These are phyloP conservation scores for Rhodotorula taiwanensis DNA, from an alignment of 768 basidiomycete genomes.

Conservation along the genomic window DNA sequence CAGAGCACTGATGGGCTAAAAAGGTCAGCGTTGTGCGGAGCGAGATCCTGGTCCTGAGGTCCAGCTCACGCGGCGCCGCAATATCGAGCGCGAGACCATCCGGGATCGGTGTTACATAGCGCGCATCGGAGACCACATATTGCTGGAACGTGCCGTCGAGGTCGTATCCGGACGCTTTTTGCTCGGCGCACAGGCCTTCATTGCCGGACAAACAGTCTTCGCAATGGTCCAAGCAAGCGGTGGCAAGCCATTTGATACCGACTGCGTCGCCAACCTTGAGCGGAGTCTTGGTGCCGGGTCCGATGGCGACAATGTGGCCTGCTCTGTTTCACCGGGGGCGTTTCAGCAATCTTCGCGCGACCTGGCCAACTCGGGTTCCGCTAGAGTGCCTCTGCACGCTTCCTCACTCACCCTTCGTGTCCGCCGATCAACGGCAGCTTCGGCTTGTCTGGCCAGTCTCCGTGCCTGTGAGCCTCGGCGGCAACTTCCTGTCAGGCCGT, in stretches of 20 bases:
- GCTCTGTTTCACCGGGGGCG: too few species aligned
- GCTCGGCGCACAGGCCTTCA: not conserved
- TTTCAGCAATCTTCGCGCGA: too few species aligned
- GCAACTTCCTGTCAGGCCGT: not conserved
- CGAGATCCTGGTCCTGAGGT: not conserved
- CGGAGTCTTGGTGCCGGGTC: slow-evolving; percentile 32
- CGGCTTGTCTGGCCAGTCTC: not conserved
- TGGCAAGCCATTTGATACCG: not conserved
- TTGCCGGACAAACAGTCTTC: not conserved
- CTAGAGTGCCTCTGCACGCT: too few species aligned
- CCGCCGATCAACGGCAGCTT: slow-evolving; percentile 54
- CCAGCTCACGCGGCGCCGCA: slow-evolving; percentile 45
- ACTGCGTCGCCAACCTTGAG: not conserved
- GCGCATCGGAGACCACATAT: slow-evolving; percentile 54
- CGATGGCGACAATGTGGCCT: slow-evolving; percentile 72
- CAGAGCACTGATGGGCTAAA: slow-evolving; percentile 53
- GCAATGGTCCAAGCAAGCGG: not conserved
- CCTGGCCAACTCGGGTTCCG: too few species aligned
- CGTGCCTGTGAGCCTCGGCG: not conserved
- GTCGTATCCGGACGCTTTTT: not conserved
- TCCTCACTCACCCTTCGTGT: slow-evolving; percentile 57
- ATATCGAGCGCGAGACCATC: slow-evolving; percentile 52
- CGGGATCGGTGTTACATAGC: slow-evolving; percentile 73
- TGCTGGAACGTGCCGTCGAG: slow-evolving; percentile 49
- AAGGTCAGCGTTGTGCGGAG: not conserved